These are phyloP conservation scores for Trichosporon ovoides DNA, from an alignment of 1,284 basidiomycete genomes.

Conservation along the genomic window DNA sequence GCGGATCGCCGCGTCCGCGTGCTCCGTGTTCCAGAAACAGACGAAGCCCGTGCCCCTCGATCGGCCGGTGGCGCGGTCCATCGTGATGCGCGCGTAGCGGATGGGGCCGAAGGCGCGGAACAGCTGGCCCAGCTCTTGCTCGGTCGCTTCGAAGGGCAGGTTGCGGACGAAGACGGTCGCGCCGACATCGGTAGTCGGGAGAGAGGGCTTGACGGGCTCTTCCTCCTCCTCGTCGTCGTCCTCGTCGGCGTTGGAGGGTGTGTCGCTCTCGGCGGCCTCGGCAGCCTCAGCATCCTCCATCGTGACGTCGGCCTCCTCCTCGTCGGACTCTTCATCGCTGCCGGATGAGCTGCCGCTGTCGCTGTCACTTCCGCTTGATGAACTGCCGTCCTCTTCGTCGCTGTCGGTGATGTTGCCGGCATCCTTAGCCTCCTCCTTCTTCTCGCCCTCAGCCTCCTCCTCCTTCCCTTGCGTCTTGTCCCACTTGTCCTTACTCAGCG, in stretches of 20 bases:
- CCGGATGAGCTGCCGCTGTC: conserved; percentile 57
- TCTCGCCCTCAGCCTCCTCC: conserved; percentile 46
- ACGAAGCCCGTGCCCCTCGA: conserved; percentile 94
- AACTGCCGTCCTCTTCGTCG: conserved; percentile 47
- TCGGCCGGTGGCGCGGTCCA: conserved; percentile 76
- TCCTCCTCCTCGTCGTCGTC: conserved; percentile 51
- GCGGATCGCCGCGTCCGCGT: conserved; percentile 77
- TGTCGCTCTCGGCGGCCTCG: conserved; percentile 52
- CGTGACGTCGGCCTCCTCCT: conserved; percentile 53
- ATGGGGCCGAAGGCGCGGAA: conserved; percentile 88
- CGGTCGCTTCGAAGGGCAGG: conserved; percentile 83
- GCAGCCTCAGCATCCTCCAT: conserved; percentile 43
- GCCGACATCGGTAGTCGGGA: conserved; percentile 75
- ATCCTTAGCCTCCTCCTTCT: conserved; percentile 38
- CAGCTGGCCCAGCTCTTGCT: conserved; percentile 79
- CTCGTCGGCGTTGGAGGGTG: conserved; percentile 25
- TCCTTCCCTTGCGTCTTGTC: conserved; percentile 61
- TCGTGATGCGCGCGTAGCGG: conserved; percentile 85
- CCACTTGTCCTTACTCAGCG: conserved; percentile 89
- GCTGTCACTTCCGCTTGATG: conserved; percentile 46
- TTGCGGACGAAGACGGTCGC: conserved; percentile 94
- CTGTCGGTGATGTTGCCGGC: conserved; percentile 40
- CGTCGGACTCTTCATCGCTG: too few relatives aligned
- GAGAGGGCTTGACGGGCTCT: conserved; percentile 60
- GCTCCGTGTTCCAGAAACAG: conserved; percentile 92